A percentile compares a stretch with the other conserved stretches of the same genome.
Evolutionary conservation across 108 stramenopile genomes (phyloP).

Genomic region (Cyclostephanos invisitatus): DNA sequence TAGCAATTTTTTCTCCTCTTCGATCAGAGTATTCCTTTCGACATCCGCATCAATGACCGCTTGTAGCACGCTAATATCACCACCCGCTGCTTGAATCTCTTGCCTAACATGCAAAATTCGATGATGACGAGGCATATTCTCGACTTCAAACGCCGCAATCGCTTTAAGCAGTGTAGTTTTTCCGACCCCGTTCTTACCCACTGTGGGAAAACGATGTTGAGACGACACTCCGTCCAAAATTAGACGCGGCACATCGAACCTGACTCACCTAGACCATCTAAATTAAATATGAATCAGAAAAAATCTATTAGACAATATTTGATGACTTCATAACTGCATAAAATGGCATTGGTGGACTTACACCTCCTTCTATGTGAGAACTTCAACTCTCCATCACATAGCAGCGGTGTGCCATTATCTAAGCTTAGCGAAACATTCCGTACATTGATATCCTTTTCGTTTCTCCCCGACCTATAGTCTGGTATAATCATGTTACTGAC

Average conservation of each 20-base stretch:
- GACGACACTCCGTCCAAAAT: no score
- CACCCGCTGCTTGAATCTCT: constrained; percentile 73
- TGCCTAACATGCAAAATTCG: constrained; percentile 97
- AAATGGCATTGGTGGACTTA: constrained; percentile 32
- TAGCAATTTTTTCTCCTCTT: constrained; percentile 75
- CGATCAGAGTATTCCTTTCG: constrained; percentile 77
- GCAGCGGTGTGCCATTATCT: constrained; percentile 87
- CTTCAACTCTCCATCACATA: constrained; percentile 89
- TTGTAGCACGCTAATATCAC: constrained; percentile 89
- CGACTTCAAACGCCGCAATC: constrained; percentile 91
- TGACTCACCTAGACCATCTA: constrained; percentile 24
- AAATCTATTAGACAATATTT: constrained; percentile 75
- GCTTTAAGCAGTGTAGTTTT: constrained; percentile 95
- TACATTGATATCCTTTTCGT: constrained; percentile 86
- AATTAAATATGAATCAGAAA: constrained; percentile 12
- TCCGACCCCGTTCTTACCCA: constrained; percentile 55
- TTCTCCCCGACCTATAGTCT: constrained; percentile 69
- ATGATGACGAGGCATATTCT: constrained; percentile 91
- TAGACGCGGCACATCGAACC: no score
- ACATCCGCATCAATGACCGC: constrained; percentile 96
- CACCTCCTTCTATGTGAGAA: constrained; percentile 93
- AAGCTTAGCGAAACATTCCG: constrained; percentile 76
- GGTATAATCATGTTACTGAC: constrained; percentile 83
- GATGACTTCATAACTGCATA: no score
- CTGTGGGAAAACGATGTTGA: background rate